A percentile compares a stretch with the other conserved stretches of the same genome.
Evolutionary conservation across 2,329 filamentous ascomycete genomes (phyloP).

Genomic region (Claviceps pazoutovae): DNA sequence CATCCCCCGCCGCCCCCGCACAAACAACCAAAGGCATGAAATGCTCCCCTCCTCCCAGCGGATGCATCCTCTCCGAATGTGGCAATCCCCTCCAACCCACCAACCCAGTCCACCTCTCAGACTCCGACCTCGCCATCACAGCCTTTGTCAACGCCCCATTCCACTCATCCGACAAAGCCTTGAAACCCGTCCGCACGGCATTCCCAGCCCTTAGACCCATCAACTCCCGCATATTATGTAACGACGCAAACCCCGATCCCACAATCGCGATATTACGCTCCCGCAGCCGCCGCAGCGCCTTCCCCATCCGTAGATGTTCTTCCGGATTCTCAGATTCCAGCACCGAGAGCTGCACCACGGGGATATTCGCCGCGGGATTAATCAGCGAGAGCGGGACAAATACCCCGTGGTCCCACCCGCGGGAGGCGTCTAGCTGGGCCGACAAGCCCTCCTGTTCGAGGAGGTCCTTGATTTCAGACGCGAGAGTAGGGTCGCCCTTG

Average conservation of each 20-base stretch:
- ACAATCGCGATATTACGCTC: constrained; percentile 41
- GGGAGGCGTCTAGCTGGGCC: constrained; percentile 22
- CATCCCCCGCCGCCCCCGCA: constrained; percentile 30
- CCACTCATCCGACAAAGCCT: constrained; percentile 24
- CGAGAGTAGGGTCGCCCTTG: constrained; percentile 38
- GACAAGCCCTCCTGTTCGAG: constrained; percentile 32
- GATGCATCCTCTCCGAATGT: constrained; percentile 38
- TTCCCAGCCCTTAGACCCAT: constrained; percentile 17
- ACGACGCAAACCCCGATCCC: constrained; percentile 45
- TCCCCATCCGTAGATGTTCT: constrained; percentile 36
- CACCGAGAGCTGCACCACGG: constrained; percentile 44
- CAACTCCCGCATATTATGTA: constrained; percentile 41
- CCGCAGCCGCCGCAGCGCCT: constrained; percentile 35
- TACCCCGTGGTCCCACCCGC: constrained; percentile 47
- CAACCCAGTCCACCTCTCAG: constrained; percentile 26
- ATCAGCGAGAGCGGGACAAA: constrained; percentile 44
- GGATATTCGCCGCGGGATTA: constrained; percentile 35
- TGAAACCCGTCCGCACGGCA: constrained; percentile 8
- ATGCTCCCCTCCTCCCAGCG: constrained; percentile 38
- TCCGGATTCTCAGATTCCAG: constrained; percentile 35
- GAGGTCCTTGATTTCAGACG: constrained; percentile 30
- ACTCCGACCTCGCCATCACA: constrained; percentile 17
- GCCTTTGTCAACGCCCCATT: constrained; percentile 31
- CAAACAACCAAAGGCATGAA: constrained; percentile 46
- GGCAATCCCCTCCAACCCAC: constrained; percentile 33